phyloP scores from a whole-genome alignment of 148 eudicot genomes.

The Pouteria glomerata region DNA sequence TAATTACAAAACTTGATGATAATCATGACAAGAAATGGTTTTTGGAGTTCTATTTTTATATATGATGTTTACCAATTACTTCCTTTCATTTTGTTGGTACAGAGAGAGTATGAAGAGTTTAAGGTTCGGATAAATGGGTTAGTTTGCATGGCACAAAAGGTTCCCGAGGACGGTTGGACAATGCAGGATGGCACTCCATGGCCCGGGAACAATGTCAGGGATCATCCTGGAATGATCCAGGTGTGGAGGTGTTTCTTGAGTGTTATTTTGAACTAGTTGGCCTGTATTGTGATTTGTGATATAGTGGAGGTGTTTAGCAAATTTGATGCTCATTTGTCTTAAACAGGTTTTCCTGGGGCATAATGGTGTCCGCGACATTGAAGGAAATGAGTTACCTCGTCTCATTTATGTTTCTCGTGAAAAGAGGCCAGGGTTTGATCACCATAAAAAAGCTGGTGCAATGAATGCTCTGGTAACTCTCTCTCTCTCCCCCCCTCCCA shows the following conservation, averaged over 20 bases:
- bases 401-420: conserved; percentile 99
- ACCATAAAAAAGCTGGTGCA: conserved; percentile 99
- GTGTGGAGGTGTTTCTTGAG: conserved; percentile 22
- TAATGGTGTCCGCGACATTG: conserved; percentile 71
- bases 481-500: too few relatives aligned
- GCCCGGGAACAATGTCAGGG: conserved; percentile 97
- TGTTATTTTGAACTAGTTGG: not conserved
- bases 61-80: not conserved
- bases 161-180: conserved; percentile 99
- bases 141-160: conserved; percentile 87
- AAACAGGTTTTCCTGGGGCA: conserved; percentile 84
- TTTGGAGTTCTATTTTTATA: not conserved
- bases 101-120: conserved; percentile 97
- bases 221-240: conserved; percentile 99
- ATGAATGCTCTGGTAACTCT: conserved; percentile 86
- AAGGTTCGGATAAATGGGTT: conserved; percentile 82
- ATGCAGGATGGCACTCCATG: conserved; percentile 99
- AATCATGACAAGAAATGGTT: not conserved
- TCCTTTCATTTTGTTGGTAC: conserved; percentile 18
- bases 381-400: conserved; percentile 83
- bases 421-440: conserved; percentile 92
- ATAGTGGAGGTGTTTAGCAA: not conserved
- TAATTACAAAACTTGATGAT: not conserved
- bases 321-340: not conserved
- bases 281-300: not conserved